Evolutionary conservation across 495 filamentous ascomycete species (phyloP).

Genomic region (Neurospora sp.): DNA sequence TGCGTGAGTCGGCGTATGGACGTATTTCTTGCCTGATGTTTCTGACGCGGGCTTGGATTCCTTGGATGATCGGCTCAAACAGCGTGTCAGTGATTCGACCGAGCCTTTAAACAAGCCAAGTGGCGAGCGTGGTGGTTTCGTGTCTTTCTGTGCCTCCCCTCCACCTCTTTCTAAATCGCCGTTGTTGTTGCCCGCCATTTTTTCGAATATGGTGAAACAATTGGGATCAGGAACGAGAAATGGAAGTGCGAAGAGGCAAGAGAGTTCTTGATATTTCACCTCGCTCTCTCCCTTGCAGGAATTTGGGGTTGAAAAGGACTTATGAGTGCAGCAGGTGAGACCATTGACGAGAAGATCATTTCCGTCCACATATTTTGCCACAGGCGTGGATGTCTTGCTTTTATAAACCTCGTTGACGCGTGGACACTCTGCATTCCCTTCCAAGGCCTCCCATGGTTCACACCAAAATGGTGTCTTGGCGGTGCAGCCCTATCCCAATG

Average conservation of each 20-base stretch:
- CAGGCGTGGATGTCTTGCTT: background rate
- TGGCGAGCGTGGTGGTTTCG: conserved; percentile 1
- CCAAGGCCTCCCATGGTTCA: background rate
- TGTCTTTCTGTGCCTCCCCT: background rate
- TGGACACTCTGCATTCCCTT: background rate
- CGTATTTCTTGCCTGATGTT: conserved; percentile 18
- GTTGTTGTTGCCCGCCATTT: conserved; percentile 4
- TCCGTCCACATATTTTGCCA: background rate
- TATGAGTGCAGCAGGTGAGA: background rate
- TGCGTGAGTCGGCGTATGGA: conserved; percentile 32
- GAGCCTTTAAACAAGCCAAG: conserved; percentile 10
- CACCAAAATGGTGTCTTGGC: background rate
- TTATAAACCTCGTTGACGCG: background rate
- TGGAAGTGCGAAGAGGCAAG: background rate
- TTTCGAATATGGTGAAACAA: background rate
- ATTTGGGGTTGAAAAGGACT: background rate
- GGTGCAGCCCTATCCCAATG: background rate
- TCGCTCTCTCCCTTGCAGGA: background rate
- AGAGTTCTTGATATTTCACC: background rate
- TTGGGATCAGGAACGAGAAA: background rate
- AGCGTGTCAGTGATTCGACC: conserved; percentile 1
- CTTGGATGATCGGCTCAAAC: background rate
- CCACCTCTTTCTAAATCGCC: background rate
- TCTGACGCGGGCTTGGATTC: background rate
- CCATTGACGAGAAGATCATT: background rate